A percentile compares a stretch with the other conserved stretches of the same genome.
Evolutionary conservation across 495 filamentous ascomycete species (phyloP).

Genomic region (Clavariopsis aquatica): DNA sequence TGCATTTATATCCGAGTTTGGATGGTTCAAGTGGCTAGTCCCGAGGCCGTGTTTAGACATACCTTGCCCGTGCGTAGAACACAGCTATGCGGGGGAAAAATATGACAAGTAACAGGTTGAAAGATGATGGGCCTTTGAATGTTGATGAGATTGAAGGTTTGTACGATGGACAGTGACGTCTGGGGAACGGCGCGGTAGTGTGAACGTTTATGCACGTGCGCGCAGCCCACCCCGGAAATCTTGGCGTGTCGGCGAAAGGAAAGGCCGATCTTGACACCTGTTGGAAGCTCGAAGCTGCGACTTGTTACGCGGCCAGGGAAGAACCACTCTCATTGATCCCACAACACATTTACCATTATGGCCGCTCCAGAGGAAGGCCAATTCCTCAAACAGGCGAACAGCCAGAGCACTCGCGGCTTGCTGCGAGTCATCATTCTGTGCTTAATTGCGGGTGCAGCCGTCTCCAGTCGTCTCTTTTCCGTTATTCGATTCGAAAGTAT

Average conservation of each 20-base stretch:
- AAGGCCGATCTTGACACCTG: constrained; percentile 27
- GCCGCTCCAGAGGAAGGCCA: constrained; percentile 47
- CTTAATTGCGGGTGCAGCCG: constrained; percentile 88
- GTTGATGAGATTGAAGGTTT: not conserved
- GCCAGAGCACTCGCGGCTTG: constrained; percentile 77
- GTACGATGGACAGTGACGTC: not conserved
- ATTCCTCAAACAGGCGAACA: constrained; percentile 67
- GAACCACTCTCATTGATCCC: constrained; percentile 21
- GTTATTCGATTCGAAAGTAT: constrained; percentile 99
- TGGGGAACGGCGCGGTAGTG: not conserved
- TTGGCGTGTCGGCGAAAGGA: constrained; percentile 4
- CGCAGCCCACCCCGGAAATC: not conserved
- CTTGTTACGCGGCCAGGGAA: constrained; percentile 28
- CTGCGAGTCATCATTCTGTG: constrained; percentile 88
- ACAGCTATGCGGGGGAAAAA: too few species aligned
- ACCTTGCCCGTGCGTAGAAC: too few species aligned
- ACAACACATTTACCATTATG: constrained; percentile 22
- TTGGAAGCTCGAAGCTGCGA: constrained; percentile 9
- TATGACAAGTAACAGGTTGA: not conserved
- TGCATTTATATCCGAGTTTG: too few species aligned
- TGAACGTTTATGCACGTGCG: not conserved
- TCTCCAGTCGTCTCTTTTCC: constrained; percentile 94
- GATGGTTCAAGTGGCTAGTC: too few species aligned
- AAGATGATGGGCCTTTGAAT: not conserved
- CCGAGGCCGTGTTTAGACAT: too few species aligned